Base-by-base conservation (phyloP, 208 protist species). In the Naegleria lovaniensis region DNA sequence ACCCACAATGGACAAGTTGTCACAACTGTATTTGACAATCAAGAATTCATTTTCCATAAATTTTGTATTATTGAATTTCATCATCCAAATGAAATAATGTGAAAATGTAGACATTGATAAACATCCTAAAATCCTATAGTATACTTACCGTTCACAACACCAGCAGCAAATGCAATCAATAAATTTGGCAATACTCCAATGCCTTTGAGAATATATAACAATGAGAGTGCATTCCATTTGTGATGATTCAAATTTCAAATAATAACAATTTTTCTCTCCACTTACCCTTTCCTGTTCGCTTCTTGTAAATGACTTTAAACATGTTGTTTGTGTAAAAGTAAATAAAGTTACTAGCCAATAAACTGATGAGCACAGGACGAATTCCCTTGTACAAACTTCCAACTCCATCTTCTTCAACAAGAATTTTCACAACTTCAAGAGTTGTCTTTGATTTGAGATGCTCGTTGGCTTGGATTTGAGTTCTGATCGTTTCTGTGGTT, bases 1-100 rank as follows among this genome's bases (percentile, higher is more conserved):
- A 89, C 85, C 85, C 85, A 89, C n/a, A 89, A 89, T 41, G 85
- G 85, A 67, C 85, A 89, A 41, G 85, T 89, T 22, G 48, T 67
- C 5, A 67, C 5, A 67, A 89, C 85, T n/a, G 51, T n/a, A n/a
- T n/a, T n/a, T n/a, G n/a, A n/a, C n/a, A n/a, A n/a, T n/a, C n/a
- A n/a, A n/a, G n/a, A n/a, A n/a, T n/a, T n/a, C n/a, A n/a, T n/a
- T n/a, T n/a, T n/a, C n/a, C n/a, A n/a, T n/a, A n/a, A n/a, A n/a
- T n/a, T n/a, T n/a, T n/a, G n/a, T n/a, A n/a, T n/a, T n/a, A n/a
- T n/a, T n/a, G n/a, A n/a, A n/a, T 48, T 48, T 48, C 43, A 48
- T 48, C 7, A 48, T 48, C n/a, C n/a, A n/a, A n/a, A n/a, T 48
- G 43, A 48, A 48, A 48, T 48, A 7, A 48, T 67, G 55, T 67